These are phyloP conservation scores for Claviceps capensis DNA, from an alignment of 2,329 filamentous ascomycete species.

Conservation along the genomic window DNA sequence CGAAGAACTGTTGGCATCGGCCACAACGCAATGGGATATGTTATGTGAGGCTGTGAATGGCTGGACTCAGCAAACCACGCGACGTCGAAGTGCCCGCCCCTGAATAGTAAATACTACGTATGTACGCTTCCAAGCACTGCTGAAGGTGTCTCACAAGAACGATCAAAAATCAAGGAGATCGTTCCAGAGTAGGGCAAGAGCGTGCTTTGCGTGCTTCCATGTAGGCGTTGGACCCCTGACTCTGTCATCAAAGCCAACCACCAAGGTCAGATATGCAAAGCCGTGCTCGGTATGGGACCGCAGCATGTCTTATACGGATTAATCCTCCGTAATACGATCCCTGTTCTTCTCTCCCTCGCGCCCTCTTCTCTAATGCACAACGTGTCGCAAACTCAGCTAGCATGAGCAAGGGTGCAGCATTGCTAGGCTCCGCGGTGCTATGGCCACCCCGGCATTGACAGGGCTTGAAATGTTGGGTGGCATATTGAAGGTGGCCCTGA, in stretches of 20 bases:
- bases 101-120: not conserved
- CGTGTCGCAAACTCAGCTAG: slow-evolving; percentile 3
- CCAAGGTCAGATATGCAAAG: not conserved
- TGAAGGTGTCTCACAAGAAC: slow-evolving; percentile 1
- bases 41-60: slow-evolving; percentile 5
- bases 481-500: slow-evolving; percentile 6
- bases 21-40: slow-evolving; percentile 3
- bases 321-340: not conserved
- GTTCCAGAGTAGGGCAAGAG: not conserved
- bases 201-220: not conserved
- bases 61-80: slow-evolving; percentile 5
- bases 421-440: slow-evolving; percentile 10
- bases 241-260: slow-evolving; percentile 2
- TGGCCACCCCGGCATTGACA: slow-evolving; percentile 8
- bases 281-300: not conserved
- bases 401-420: slow-evolving; percentile 9
- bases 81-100: slow-evolving; percentile 1
- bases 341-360: not conserved
- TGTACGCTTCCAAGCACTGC: slow-evolving; percentile 1
- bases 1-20: not conserved
- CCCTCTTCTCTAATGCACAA: slow-evolving; percentile 3
- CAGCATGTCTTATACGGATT: not conserved
- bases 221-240: not conserved
- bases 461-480: slow-evolving; percentile 9
- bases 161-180: not conserved